Evolutionary conservation across 2,329 filamentous ascomycete genomes (phyloP).

Genomic region (Ophiostoma piceae): DNA sequence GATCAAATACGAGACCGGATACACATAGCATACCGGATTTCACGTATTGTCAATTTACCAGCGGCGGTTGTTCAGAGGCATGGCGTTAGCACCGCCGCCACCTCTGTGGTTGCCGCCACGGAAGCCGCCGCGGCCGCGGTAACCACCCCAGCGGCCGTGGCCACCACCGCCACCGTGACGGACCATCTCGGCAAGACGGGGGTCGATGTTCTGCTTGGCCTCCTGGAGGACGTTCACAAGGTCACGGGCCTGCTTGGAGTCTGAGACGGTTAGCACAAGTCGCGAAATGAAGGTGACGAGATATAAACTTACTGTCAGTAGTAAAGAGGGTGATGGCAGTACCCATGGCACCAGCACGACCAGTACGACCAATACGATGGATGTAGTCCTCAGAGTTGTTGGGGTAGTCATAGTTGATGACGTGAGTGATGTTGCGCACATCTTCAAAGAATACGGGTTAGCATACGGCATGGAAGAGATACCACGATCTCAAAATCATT

Average conservation of each 20-base stretch:
- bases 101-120: slow-evolving; percentile 43
- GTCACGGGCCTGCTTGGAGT: slow-evolving; percentile 94
- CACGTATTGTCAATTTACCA: slow-evolving; percentile 39
- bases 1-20: slow-evolving; percentile 4
- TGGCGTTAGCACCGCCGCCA: slow-evolving; percentile 42
- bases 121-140: slow-evolving; percentile 55
- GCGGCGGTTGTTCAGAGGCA: slow-evolving; percentile 47
- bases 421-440: slow-evolving; percentile 99
- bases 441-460: slow-evolving; percentile 79
- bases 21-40: neutral
- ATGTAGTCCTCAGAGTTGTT: slow-evolving; percentile 99
- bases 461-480: slow-evolving; percentile 48
- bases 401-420: slow-evolving; percentile 99
- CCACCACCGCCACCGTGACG: slow-evolving; percentile 83
- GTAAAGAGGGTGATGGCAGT: slow-evolving; percentile 98
- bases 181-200: slow-evolving; percentile 90
- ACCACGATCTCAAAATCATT: slow-evolving; percentile 41
- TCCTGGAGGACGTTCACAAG: slow-evolving; percentile 87
- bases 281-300: neutral
- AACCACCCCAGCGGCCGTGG: slow-evolving; percentile 57
- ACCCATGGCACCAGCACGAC: slow-evolving; percentile 87
- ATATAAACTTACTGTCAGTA: slow-evolving; percentile 80
- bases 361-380: slow-evolving; percentile 92
- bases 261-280: slow-evolving; percentile 38
- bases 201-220: slow-evolving; percentile 97